Evolutionary conservation across 345 rosid species (phyloP).

Genomic region (Angophora floribunda): DNA sequence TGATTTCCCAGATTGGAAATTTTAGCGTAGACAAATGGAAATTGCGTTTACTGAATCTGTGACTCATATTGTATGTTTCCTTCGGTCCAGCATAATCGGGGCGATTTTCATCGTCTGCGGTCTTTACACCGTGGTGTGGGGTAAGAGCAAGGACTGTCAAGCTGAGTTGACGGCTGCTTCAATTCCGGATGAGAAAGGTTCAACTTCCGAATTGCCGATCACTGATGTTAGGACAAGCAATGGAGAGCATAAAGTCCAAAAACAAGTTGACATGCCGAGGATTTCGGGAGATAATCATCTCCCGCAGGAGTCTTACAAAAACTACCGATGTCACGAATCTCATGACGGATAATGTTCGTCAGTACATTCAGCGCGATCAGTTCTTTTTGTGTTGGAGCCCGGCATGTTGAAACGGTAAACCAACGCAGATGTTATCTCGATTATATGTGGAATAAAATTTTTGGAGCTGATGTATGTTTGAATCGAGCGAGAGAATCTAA

Average conservation of each 20-base stretch:
- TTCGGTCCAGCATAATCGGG: slow-evolving; percentile 56
- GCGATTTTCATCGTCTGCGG: slow-evolving; percentile 71
- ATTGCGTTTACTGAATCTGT: neutral
- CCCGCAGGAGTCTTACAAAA: neutral
- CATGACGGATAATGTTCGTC: neutral
- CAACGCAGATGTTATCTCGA: neutral
- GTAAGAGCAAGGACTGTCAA: slow-evolving; percentile 59
- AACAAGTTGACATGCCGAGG: neutral
- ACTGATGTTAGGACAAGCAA: neutral
- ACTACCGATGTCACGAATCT: neutral
- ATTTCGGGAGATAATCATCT: neutral
- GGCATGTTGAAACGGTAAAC: neutral
- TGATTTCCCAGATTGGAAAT: neutral
- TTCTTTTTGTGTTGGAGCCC: neutral
- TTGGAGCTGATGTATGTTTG: neutral
- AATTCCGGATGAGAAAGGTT: slow-evolving; percentile 7
- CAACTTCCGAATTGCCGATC: slow-evolving; percentile 37
- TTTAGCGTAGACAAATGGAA: neutral
- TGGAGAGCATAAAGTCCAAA: neutral
- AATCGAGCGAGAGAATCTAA: neutral
- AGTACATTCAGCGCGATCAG: neutral
- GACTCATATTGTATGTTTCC: neutral
- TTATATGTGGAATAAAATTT: neutral
- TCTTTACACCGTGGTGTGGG: slow-evolving; percentile 84
- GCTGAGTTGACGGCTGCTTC: neutral